Base-by-base conservation (phyloP, 2,329 filamentous ascomycete species). In the Colletotrichum australisinense region DNA sequence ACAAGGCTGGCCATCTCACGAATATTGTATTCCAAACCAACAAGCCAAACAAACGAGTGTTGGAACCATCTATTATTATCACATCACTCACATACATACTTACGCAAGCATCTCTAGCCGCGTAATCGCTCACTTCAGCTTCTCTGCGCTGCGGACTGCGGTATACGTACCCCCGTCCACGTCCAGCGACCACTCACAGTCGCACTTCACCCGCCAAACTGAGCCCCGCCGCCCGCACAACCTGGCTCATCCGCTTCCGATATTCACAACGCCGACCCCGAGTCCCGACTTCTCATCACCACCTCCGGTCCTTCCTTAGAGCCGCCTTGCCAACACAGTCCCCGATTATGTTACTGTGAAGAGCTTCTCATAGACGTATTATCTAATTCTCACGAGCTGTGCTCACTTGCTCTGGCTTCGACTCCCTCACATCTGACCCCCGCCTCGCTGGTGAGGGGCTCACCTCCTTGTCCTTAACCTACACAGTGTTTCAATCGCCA, bases 371-470 rank as follows among this genome's bases (percentile, higher is more conserved):
- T 56, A 42, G 38, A 63, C 28, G 24, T 14, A 24, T 7, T 35
- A n/a, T 32, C 19, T 38, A 55, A 28, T 28, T n/a, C 22, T 35
- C 14, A 32, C 30, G 24, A 38, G 28, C 32, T 32, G 19, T 24
- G 16, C 56, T 53, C 46, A 28, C 32, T 28, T 57, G 49, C n/a
- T 4, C 19, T 4, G 6, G 49, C 19, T 63, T 59, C 63, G 12
- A 42, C 57, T 5, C 42, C 7, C 42, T 49, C 42, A 16, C 26
- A 24, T 63, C 56, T 58, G 35, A 60, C 59, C 66, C 32, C 42
- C 19, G 38, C 53, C 38, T 57, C 52, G 53, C 53, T 49, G 66
- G 66, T 64, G 70, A 73, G 70, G 70, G 66, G 65, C 66, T 26
- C 30, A 32, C 70, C 30, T 69, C 66, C n/a, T 55, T 64, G 56